Conservation (phyloP, 805 yeast species). For the Yamadazyma nakazawae region DNA sequence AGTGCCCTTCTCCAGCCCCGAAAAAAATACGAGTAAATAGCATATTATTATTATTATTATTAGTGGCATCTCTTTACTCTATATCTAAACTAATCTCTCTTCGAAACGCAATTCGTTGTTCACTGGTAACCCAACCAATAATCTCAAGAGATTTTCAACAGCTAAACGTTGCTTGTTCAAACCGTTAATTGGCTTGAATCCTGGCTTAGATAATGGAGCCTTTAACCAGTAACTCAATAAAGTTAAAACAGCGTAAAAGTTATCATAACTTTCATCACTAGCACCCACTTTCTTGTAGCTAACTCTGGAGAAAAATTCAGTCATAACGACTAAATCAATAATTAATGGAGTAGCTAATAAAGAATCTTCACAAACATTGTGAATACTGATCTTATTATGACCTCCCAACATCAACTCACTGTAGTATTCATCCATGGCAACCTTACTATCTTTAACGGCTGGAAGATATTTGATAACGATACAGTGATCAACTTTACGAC, state of each 20-base stretch:
- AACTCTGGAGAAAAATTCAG: constrained; percentile 88
- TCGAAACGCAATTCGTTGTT: constrained; percentile 91
- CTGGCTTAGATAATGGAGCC: constrained; percentile 92
- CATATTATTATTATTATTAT: no score
- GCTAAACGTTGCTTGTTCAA: constrained; percentile 93
- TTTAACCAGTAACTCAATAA: constrained; percentile 93
- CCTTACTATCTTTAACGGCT: constrained; percentile 95
- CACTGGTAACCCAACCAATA: constrained; percentile 86
- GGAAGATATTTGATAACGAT: constrained; percentile 91
- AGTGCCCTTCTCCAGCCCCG: no score
- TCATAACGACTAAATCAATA: constrained; percentile 83
- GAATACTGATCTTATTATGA: constrained; percentile 89
- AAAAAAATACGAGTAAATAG: no score
- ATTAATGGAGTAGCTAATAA: constrained; percentile 91
- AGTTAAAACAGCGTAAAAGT: constrained; percentile 80
- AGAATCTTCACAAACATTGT: constrained; percentile 96
- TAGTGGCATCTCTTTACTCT: not conserved
- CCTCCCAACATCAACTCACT: constrained; percentile 97
- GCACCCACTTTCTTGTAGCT: constrained; percentile 58
- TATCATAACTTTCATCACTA: constrained; percentile 44
- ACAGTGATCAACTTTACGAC: constrained; percentile 84
- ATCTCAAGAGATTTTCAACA: constrained; percentile 84
- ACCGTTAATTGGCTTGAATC: constrained; percentile 87
- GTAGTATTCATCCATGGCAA: constrained; percentile 98
- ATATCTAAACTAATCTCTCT: constrained; percentile 58